phyloP scores from a whole-genome alignment of 495 filamentous ascomycete species.

The Aspergillus nanangensis region DNA sequence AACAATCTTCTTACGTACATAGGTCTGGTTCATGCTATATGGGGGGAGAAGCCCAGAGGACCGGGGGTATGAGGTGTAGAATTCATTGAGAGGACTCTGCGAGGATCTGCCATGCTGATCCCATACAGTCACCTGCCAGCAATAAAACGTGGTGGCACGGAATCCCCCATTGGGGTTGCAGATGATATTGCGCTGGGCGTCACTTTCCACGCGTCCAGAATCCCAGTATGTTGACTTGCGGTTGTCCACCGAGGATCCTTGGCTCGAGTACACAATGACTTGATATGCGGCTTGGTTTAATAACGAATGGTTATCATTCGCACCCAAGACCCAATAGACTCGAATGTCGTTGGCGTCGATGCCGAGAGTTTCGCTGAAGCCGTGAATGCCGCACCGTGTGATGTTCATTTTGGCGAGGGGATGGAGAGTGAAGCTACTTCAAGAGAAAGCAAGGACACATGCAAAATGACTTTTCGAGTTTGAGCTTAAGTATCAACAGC shows the following conservation, averaged over 20 bases:
- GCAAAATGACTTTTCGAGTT: no score
- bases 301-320: neutral
- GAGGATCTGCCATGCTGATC: conserved; percentile 7
- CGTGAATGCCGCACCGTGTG: conserved; percentile 24
- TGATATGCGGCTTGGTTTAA: conserved; percentile 19
- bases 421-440: neutral
- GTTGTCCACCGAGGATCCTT: conserved; percentile 1
- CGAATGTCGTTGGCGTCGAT: conserved; percentile 24
- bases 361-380: conserved; percentile 24
- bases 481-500: neutral
- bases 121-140: conserved; percentile 21
- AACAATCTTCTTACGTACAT: no score
- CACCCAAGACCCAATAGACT: conserved; percentile 21
- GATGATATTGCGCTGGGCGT: conserved; percentile 22
- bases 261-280: conserved; percentile 11
- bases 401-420: conserved; percentile 12
- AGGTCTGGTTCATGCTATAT: conserved; percentile 29
- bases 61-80: conserved; percentile 20
- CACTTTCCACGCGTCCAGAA: conserved; percentile 19
- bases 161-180: conserved; percentile 19
- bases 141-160: conserved; percentile 19
- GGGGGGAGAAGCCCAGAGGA: conserved; percentile 19
- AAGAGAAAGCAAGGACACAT: no score
- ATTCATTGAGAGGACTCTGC: conserved; percentile 17
- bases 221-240: conserved; percentile 13